Evolutionary conservation across 1,139 yeast species (phyloP), one percentile per base, ranked within the genome.

Genomic region (Suhomyces terraborum): DNA sequence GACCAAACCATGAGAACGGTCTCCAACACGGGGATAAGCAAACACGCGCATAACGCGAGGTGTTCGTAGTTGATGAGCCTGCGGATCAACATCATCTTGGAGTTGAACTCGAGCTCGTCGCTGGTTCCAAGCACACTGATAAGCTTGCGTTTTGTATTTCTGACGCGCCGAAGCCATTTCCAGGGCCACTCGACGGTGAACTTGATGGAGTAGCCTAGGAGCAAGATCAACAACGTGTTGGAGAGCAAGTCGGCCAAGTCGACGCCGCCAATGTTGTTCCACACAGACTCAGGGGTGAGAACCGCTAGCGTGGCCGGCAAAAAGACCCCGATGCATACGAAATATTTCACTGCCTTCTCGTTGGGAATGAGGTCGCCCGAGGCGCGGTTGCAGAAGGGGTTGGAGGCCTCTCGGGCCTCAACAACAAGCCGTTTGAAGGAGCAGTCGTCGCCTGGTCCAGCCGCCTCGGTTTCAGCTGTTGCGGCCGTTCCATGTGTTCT

Each of bases 131-230:
- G 12, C 8, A 4, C 17, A 1, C 13, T 17, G 21, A 21, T 24
- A 26, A 62, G 33, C 25, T 45, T 50, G 1, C 35, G 34, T 38
- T 59, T 63, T 6, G 60, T 45, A 5, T 47, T 49, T 32, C 52
- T 51, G 13, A 67, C 49, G 28, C 57, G 59, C n/a, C 51, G 43
- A 12, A 59, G 44, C 73, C 72, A 66, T 10, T 49, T 49, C 65
- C 68, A 66, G 1, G 73, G 72, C 72, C 71, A 66, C 35, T 66
- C 70, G 20, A 59, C 53, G 2, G 61, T 49, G 29, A 56, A 54
- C 38, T 56, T 58, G 10, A 66, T 61, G 4, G 59, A 51, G 58
- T 62, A 58, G 9, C 66, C 56, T 2, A 65, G 57, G 3, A 64
- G 39, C 10, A 63, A 32, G 8, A 67, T 55, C 22, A 63, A 54